Evolutionary conservation across 208 protist genomes (phyloP).

Genomic region (Acanthamoeba lenticulata): DNA sequence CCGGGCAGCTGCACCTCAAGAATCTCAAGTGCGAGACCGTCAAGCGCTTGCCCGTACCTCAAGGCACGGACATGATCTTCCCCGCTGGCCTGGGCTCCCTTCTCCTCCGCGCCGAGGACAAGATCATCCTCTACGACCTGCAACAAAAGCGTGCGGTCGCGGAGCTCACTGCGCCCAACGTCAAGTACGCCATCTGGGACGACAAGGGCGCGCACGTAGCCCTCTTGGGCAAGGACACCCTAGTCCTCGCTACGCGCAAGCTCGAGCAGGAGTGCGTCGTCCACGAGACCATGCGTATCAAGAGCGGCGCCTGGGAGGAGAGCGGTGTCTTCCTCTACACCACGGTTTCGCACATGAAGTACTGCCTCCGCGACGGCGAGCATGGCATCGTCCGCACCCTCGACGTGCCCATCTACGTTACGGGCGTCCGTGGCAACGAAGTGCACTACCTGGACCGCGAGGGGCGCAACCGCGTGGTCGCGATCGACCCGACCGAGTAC

Average conservation of each 20-base stretch:
- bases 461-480: slow-evolving; percentile 85
- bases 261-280: slow-evolving; percentile 93
- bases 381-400: slow-evolving; percentile 97
- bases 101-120: slow-evolving; percentile 90
- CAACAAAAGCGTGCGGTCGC: slow-evolving; percentile 90
- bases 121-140: slow-evolving; percentile 95
- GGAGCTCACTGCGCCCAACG: slow-evolving; percentile 78
- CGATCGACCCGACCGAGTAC: slow-evolving; percentile 56
- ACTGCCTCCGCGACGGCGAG: slow-evolving; percentile 91
- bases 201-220: slow-evolving; percentile 93
- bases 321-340: slow-evolving; percentile 96
- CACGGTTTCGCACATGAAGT: slow-evolving; percentile 99
- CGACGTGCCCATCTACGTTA: slow-evolving; percentile 96
- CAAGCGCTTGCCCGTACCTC: slow-evolving; percentile 84
- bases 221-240: slow-evolving; percentile 91
- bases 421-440: slow-evolving; percentile 89
- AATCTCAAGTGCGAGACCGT: slow-evolving; percentile 90
- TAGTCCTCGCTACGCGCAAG: slow-evolving; percentile 92
- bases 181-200: slow-evolving; percentile 96
- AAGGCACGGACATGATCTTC: slow-evolving; percentile 85
- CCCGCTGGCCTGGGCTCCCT: slow-evolving; percentile 85
- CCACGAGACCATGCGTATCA: slow-evolving; percentile 95
- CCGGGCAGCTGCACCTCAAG: slow-evolving; percentile 88
- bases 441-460: slow-evolving; percentile 94
- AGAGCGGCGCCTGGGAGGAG: slow-evolving; percentile 93